Evolutionary conservation across 148 eudicot genomes (phyloP).

Genomic region (Mesembryanthemum crystallinum): DNA sequence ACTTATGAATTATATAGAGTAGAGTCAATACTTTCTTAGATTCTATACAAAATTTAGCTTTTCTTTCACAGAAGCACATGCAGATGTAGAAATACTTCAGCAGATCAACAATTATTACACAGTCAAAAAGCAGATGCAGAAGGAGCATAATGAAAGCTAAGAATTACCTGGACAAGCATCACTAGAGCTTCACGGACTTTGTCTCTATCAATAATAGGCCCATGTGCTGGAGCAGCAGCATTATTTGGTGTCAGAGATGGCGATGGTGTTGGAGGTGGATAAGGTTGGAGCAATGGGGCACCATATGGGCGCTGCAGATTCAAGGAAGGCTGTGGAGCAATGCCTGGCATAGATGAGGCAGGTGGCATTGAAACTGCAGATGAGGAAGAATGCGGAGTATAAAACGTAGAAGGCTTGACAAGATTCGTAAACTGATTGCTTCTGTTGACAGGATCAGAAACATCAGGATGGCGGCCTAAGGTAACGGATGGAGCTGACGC

Average conservation of each 20-base stretch:
- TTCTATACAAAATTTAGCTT: neutral
- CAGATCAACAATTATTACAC: neutral
- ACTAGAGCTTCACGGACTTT: conserved; percentile 59
- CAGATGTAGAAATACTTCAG: neutral
- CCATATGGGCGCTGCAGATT: conserved; percentile 56
- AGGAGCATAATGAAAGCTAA: neutral
- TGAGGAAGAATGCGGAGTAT: conserved; percentile 49
- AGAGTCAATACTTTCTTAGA: neutral
- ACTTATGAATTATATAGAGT: neutral
- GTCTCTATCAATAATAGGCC: conserved; percentile 46
- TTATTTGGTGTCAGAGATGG: conserved; percentile 55
- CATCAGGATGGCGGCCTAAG: conserved; percentile 33
- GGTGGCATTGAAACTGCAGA: conserved; percentile 42
- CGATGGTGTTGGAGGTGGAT: conserved; percentile 75
- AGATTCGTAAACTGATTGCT: conserved; percentile 46
- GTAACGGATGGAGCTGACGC: conserved; percentile 38
- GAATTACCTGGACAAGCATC: conserved; percentile 54
- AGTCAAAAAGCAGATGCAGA: neutral
- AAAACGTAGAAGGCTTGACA: conserved; percentile 64
- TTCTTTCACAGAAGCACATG: neutral
- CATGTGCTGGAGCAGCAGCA: conserved; percentile 30
- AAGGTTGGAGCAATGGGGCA: conserved; percentile 75
- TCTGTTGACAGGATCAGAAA: conserved; percentile 38
- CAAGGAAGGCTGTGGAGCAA: conserved; percentile 51
- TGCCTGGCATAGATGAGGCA: conserved; percentile 38